phyloP scores from a whole-genome alignment of 2,329 filamentous ascomycete genomes.

The Xylariomycetidae sp. region DNA sequence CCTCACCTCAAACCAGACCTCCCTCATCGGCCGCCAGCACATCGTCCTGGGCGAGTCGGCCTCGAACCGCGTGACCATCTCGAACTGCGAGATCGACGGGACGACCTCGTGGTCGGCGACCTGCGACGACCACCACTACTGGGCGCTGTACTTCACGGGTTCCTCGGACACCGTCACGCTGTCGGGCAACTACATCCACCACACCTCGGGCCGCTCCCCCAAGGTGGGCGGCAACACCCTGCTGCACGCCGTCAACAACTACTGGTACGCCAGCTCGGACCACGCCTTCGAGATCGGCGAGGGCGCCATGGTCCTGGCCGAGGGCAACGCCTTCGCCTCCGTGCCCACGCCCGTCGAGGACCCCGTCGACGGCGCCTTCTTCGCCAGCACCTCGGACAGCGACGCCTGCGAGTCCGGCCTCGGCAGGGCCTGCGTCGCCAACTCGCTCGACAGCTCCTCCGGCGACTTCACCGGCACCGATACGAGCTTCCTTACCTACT shows the following conservation, averaged over 20 bases:
- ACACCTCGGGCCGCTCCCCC: conserved; percentile 36
- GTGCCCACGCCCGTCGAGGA: conserved; percentile 32
- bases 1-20: conserved; percentile 16
- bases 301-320: conserved; percentile 37
- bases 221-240: conserved; percentile 32
- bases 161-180: conserved; percentile 35
- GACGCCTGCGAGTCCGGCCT: conserved; percentile 38
- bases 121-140: conserved; percentile 42
- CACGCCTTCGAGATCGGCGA: conserved; percentile 40
- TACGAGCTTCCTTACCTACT: conserved; percentile 42
- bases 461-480: conserved; percentile 34
- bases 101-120: conserved; percentile 33
- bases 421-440: conserved; percentile 46
- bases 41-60: conserved; percentile 30
- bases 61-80: conserved; percentile 35
- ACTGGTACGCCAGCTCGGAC: conserved; percentile 34
- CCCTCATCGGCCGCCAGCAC: conserved; percentile 38
- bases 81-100: conserved; percentile 41
- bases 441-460: conserved; percentile 39
- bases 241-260: conserved; percentile 36
- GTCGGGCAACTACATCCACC: conserved; percentile 39
- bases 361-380: conserved; percentile 27
- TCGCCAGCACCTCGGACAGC: conserved; percentile 32
- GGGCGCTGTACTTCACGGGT: conserved; percentile 36
- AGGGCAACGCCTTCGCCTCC: conserved; percentile 47